phyloP scores from a whole-genome alignment of 345 rosid species.

The Pistacia integerrima region DNA sequence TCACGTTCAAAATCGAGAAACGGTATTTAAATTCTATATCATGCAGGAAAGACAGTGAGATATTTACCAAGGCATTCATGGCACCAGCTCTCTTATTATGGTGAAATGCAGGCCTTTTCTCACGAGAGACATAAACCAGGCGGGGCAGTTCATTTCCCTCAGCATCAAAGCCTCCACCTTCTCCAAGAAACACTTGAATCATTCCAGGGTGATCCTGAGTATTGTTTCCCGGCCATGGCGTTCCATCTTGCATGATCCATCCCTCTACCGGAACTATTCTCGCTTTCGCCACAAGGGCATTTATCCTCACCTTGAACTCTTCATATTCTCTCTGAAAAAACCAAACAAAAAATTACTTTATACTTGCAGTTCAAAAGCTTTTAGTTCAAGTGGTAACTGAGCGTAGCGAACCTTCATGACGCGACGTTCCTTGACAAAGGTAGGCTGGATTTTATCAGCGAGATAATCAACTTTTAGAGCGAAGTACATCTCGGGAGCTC shows the following conservation, averaged over 20 bases:
- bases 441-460: slow-evolving; percentile 90
- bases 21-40: too few species aligned
- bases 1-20: too few species aligned
- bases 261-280: slow-evolving; percentile 77
- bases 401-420: slow-evolving; percentile 76
- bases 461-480: slow-evolving; percentile 81
- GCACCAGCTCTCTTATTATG: slow-evolving; percentile 99
- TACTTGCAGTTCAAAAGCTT: too few species aligned
- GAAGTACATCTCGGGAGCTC: slow-evolving; percentile 83
- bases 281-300: slow-evolving; percentile 85
- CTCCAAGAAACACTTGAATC: slow-evolving; percentile 95
- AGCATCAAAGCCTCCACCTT: slow-evolving; percentile 72
- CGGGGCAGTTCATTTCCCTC: slow-evolving; percentile 82
- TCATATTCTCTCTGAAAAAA: slow-evolving; percentile 84
- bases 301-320: slow-evolving; percentile 90
- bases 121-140: slow-evolving; percentile 80
- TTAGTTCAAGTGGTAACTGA: neutral
- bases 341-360: neutral
- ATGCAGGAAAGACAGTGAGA: neutral
- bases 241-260: slow-evolving; percentile 98
- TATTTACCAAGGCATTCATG: slow-evolving; percentile 88
- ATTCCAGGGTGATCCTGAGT: slow-evolving; percentile 96
- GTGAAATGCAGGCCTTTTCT: slow-evolving; percentile 78
- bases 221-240: slow-evolving; percentile 99
- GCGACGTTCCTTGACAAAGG: slow-evolving; percentile 93